Conservation (phyloP, 2,329 filamentous ascomycete species). For the Fusarium transvaalense region DNA sequence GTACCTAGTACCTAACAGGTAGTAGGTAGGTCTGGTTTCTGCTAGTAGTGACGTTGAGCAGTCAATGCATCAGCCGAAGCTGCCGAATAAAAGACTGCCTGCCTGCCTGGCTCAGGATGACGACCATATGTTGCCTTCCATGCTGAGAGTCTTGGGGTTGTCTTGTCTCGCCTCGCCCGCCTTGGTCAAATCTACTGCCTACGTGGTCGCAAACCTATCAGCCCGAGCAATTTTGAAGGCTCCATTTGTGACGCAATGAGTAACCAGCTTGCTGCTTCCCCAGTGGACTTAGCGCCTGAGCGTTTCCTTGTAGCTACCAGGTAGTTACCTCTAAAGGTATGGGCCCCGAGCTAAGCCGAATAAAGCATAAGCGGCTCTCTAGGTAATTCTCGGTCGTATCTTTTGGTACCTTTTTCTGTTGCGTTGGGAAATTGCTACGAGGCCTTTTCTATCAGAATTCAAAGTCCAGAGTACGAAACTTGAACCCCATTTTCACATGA, state of each 20-base stretch:
- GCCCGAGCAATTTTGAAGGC: slow-evolving; percentile 17
- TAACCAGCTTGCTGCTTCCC: slow-evolving; percentile 25
- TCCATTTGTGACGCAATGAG: slow-evolving; percentile 44
- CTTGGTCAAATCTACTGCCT: slow-evolving; percentile 16
- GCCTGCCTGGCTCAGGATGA: slow-evolving; percentile 17
- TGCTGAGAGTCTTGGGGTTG: not conserved
- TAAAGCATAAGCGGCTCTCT: slow-evolving; percentile 2
- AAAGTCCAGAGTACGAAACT: not conserved
- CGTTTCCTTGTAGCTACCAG: slow-evolving; percentile 41
- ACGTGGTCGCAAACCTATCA: slow-evolving; percentile 23
- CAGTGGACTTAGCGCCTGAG: slow-evolving; percentile 27
- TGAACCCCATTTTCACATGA: slow-evolving; percentile 7
- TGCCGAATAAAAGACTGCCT: not conserved
- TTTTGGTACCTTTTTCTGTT: slow-evolving; percentile 8
- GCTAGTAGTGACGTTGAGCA: slow-evolving; percentile 2
- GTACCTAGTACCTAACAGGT: not conserved
- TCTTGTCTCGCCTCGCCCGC: slow-evolving; percentile 15
- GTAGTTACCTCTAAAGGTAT: slow-evolving; percentile 11
- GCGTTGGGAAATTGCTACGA: slow-evolving; percentile 7
- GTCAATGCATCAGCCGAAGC: slow-evolving; percentile 21
- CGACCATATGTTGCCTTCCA: slow-evolving; percentile 15
- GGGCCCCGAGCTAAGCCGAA: slow-evolving; percentile 29
- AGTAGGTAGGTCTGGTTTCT: not conserved
- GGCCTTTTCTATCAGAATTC: not conserved
- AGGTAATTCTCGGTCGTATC: slow-evolving; percentile 7